A percentile compares a stretch with the other conserved stretches of the same genome.
These are phyloP conservation scores for Cyclotella kingstonii DNA, from an alignment of 108 stramenopile species.

Conservation along the genomic window DNA sequence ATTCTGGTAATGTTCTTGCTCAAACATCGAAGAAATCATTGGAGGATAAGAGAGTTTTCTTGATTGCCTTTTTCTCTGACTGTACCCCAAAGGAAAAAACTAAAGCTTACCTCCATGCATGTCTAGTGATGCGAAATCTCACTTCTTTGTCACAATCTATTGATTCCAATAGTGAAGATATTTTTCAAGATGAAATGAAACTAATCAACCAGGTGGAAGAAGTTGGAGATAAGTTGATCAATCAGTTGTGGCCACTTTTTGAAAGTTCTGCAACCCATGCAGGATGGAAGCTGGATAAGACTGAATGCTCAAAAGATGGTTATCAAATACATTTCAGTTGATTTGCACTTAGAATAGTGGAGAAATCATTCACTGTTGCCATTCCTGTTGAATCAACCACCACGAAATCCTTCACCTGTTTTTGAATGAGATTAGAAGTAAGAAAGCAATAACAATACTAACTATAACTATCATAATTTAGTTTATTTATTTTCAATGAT, in stretches of 20 bases:
- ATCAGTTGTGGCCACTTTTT: slow-evolving; percentile 36
- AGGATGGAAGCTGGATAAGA: slow-evolving; percentile 47
- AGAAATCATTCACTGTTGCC: not conserved
- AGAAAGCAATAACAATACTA: no score
- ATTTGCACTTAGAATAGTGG: not conserved
- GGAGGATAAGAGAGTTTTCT: slow-evolving; percentile 27
- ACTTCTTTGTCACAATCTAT: slow-evolving; percentile 14
- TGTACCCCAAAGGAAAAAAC: slow-evolving; percentile 48
- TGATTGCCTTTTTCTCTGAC: slow-evolving; percentile 45
- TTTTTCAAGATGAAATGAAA: slow-evolving; percentile 7
- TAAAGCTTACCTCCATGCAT: slow-evolving; percentile 72
- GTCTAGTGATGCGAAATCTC: slow-evolving; percentile 22
- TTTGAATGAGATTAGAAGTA: no score
- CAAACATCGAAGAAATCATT: slow-evolving; percentile 8
- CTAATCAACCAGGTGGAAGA: slow-evolving; percentile 22
- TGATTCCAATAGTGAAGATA: not conserved
- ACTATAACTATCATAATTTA: no score
- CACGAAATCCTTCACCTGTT: not conserved
- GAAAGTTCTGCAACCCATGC: slow-evolving; percentile 21
- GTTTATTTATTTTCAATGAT: no score
- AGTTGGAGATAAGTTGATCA: slow-evolving; percentile 6
- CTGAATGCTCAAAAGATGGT: slow-evolving; percentile 25
- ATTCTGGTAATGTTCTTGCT: no score
- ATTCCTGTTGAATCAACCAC: not conserved
- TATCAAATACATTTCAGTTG: slow-evolving; percentile 35